Conservation (phyloP, 169 alveolate species). For the Babesia ovis region DNA sequence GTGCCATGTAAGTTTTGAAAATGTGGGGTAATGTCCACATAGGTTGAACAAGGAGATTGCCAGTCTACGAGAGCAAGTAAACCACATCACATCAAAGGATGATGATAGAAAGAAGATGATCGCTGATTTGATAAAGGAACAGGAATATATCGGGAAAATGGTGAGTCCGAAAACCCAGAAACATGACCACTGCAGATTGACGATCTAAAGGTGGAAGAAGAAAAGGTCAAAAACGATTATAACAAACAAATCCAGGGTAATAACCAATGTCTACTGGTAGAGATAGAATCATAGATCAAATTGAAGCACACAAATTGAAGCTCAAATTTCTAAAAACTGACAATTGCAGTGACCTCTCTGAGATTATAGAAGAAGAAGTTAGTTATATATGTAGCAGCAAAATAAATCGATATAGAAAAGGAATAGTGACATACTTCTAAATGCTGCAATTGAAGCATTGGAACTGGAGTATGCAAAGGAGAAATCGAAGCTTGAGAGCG, state of each 20-base stretch:
- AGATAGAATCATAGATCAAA: neutral
- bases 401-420: neutral
- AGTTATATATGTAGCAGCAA: neutral
- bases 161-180: neutral
- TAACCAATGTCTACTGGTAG: no score
- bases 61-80: slow-evolving; percentile 2
- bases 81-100: slow-evolving; percentile 12
- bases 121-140: slow-evolving; percentile 4
- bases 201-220: slow-evolving; percentile 1
- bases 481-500: slow-evolving; percentile 9
- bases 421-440: slow-evolving; percentile 18
- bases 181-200: neutral
- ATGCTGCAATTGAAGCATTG: slow-evolving; percentile 26
- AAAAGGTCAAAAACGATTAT: neutral
- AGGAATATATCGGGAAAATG: slow-evolving; percentile 8
- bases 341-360: slow-evolving; percentile 6
- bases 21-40: neutral
- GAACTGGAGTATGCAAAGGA: slow-evolving; percentile 10
- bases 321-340: slow-evolving; percentile 22
- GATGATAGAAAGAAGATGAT: slow-evolving; percentile 17
- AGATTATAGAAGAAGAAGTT: slow-evolving; percentile 39
- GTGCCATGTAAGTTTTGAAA: neutral
- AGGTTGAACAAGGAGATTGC: slow-evolving; percentile 15
- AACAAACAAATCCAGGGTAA: slow-evolving; percentile 14
- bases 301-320: slow-evolving; percentile 2